These are phyloP conservation scores for Dactylellina cionopaga DNA, from an alignment of 2,329 filamentous ascomycete species.

Conservation along the genomic window DNA sequence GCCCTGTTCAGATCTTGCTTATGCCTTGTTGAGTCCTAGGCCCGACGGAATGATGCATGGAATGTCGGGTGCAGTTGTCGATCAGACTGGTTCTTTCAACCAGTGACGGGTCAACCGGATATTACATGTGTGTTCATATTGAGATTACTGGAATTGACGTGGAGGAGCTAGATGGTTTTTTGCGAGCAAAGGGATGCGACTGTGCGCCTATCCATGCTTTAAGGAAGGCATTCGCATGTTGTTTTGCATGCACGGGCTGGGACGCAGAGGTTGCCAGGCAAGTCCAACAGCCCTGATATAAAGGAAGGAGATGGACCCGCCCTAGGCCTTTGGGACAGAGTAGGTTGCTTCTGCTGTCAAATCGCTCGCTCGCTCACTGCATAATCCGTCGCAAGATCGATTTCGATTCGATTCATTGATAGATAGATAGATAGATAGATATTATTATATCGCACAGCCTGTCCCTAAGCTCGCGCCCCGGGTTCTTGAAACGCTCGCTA, in stretches of 20 bases:
- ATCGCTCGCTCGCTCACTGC: no score
- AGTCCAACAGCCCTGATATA: conserved; percentile 9
- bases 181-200: conserved; percentile 4
- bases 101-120: conserved; percentile 27
- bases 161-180: not conserved
- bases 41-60: conserved; percentile 48
- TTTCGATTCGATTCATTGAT: not conserved
- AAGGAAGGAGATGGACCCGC: not conserved
- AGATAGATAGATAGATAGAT: no score
- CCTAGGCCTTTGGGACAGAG: no score
- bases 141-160: no score
- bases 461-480: not conserved
- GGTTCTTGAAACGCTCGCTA: not conserved
- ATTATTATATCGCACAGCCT: not conserved
- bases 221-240: conserved; percentile 24
- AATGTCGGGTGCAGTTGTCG: conserved; percentile 45
- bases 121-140: no score
- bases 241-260: not conserved
- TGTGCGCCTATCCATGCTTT: conserved; percentile 45
- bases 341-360: no score
- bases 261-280: not conserved
- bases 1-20: conserved; percentile 20
- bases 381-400: no score
- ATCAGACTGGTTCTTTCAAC: conserved; percentile 4
- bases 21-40: conserved; percentile 32